Evolutionary conservation across 73 alveolate genomes (phyloP).

Genomic region (Paramecium tetraurelia): DNA sequence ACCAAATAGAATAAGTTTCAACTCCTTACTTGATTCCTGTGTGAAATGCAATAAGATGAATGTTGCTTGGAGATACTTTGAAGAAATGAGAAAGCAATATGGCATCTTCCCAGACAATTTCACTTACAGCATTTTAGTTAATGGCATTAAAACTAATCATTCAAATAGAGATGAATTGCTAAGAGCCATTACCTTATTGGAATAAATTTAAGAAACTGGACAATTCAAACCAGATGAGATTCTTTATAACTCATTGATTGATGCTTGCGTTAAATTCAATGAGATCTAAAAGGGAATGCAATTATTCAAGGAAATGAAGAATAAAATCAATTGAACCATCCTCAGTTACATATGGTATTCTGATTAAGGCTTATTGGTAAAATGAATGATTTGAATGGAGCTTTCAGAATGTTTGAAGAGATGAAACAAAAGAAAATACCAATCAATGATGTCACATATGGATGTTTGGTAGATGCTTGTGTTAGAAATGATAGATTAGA

Average conservation of each 20-base stretch:
- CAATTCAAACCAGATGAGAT: constrained; percentile 90
- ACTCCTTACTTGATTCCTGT: constrained; percentile 71
- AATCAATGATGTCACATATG: constrained; percentile 64
- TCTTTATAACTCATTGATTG: constrained; percentile 90
- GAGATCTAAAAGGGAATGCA: constrained; percentile 78
- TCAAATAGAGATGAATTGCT: constrained; percentile 72
- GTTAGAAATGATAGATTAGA: constrained; percentile 42
- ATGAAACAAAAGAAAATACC: constrained; percentile 62
- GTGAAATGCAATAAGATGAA: constrained; percentile 50
- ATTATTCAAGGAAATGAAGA: constrained; percentile 87
- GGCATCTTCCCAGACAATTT: constrained; percentile 64
- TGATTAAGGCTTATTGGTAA: constrained; percentile 50
- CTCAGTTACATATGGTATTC: constrained; percentile 55
- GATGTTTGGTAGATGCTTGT: constrained; percentile 58
- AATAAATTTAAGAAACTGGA: constrained; percentile 47
- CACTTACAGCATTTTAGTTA: constrained; percentile 67
- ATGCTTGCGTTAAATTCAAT: constrained; percentile 89
- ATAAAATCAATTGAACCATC: constrained; percentile 68
- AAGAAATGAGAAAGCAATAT: constrained; percentile 56
- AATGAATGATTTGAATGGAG: constrained; percentile 48
- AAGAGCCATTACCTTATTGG: constrained; percentile 79
- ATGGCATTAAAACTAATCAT: constrained; percentile 60
- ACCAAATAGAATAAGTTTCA: constrained; percentile 58
- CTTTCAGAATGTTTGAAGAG: constrained; percentile 4
- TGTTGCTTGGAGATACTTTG: constrained; percentile 68